Evolutionary conservation across 2,329 filamentous ascomycete species (phyloP).

Genomic region (Aspergillus sp.): DNA sequence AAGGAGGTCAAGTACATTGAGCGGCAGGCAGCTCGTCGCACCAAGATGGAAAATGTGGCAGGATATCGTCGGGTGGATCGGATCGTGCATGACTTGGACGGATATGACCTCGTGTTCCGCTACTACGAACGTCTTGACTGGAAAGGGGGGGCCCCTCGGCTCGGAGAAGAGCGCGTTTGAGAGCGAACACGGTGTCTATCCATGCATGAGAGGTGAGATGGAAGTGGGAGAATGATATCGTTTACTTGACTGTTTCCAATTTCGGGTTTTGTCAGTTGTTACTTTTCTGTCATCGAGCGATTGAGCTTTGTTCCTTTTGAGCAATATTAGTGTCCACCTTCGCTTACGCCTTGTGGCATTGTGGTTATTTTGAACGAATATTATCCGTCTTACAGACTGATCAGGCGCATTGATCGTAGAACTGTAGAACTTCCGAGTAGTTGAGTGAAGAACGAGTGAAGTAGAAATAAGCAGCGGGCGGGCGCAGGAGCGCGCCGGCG

Average conservation of each 20-base stretch:
- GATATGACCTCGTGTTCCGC: constrained; percentile 93
- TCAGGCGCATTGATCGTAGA: not conserved
- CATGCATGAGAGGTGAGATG: constrained; percentile 1
- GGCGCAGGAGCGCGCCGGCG: not conserved
- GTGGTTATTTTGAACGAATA: not conserved
- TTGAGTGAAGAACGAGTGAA: not conserved
- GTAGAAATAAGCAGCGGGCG: constrained; percentile 3
- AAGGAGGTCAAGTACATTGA: constrained; percentile 46
- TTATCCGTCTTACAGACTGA: too few species aligned
- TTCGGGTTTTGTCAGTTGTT: not conserved
- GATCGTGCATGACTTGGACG: constrained; percentile 96
- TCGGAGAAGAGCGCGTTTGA: constrained; percentile 54
- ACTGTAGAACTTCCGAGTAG: not conserved
- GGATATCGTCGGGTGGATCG: constrained; percentile 90
- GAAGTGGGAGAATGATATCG: constrained; percentile 6
- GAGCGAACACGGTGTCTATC: not conserved
- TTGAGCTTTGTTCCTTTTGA: not conserved
- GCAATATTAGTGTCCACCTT: not conserved
- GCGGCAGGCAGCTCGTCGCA: constrained; percentile 46
- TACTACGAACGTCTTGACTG: constrained; percentile 93
- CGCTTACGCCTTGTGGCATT: not conserved
- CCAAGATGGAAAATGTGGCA: constrained; percentile 72
- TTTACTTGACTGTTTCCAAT: not conserved
- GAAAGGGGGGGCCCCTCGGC: constrained; percentile 64
- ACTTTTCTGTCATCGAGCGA: not conserved